Evolutionary conservation across 1,284 basidiomycete species (phyloP).

Genomic region (Microbotryum intermedium): DNA sequence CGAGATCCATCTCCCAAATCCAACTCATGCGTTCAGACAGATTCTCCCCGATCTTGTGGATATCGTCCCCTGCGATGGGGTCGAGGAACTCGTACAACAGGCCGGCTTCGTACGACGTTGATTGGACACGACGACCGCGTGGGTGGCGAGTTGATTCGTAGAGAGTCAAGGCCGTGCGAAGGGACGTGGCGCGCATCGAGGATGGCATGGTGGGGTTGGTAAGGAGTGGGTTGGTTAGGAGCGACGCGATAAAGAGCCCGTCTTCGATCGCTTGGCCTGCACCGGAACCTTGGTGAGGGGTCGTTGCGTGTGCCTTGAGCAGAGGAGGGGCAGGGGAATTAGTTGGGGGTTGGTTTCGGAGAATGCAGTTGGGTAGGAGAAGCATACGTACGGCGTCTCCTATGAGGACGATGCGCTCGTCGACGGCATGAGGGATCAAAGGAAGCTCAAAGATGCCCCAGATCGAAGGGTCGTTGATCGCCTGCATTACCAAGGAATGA

Average conservation of each 20-base stretch:
- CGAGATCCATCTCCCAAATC: conserved; percentile 27
- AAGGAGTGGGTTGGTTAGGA: conserved; percentile 32
- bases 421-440: conserved; percentile 22
- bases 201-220: not conserved
- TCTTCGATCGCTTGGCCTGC: conserved; percentile 38
- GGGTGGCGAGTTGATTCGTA: conserved; percentile 33
- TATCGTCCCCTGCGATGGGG: conserved; percentile 16
- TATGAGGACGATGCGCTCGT: conserved; percentile 32
- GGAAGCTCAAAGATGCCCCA: conserved; percentile 18
- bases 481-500: not conserved
- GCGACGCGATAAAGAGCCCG: conserved; percentile 33
- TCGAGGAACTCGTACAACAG: conserved; percentile 29
- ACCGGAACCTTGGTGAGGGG: conserved; percentile 34
- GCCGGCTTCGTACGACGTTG: conserved; percentile 30
- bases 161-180: conserved; percentile 24
- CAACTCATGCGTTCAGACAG: conserved; percentile 20
- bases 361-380: not conserved
- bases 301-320: conserved; percentile 20
- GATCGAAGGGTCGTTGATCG: conserved; percentile 21
- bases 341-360: too few species aligned
- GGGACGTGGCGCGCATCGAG: conserved; percentile 8
- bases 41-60: conserved; percentile 18
- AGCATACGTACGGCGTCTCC: conserved; percentile 33
- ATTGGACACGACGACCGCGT: conserved; percentile 31
- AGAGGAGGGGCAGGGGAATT: not conserved